Evolutionary conservation across 805 yeast genomes (phyloP).

Genomic region (Ogataea siamensis): DNA sequence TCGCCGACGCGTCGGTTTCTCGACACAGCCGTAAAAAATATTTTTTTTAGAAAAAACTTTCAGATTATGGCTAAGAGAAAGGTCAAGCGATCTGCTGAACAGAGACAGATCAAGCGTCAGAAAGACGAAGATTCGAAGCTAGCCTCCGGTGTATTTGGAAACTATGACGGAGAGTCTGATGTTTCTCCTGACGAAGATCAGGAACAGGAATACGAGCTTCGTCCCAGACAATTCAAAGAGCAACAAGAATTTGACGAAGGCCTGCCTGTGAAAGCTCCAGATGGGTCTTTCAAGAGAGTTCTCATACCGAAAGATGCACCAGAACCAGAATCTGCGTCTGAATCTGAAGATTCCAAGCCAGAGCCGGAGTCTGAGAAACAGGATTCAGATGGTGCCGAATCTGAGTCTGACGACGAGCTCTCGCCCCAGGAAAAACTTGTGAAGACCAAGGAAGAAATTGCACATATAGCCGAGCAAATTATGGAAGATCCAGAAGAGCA

Average conservation of each 20-base stretch:
- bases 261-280: slow-evolving; percentile 72
- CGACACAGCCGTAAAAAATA: slow-evolving; percentile 12
- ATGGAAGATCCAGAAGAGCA: slow-evolving; percentile 91
- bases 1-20: slow-evolving; percentile 7
- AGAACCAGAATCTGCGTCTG: slow-evolving; percentile 17
- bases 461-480: slow-evolving; percentile 71
- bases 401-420: slow-evolving; percentile 42
- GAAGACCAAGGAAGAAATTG: slow-evolving; percentile 77
- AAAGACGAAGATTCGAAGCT: slow-evolving; percentile 44
- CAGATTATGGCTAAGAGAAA: slow-evolving; percentile 38
- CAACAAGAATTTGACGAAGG: slow-evolving; percentile 54
- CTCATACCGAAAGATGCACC: slow-evolving; percentile 36
- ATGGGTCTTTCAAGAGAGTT: slow-evolving; percentile 74
- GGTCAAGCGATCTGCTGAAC: slow-evolving; percentile 35
- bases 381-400: slow-evolving; percentile 27
- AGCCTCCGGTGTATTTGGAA: slow-evolving; percentile 36
- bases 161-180: slow-evolving; percentile 21
- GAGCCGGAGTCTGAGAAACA: slow-evolving; percentile 15
- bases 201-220: slow-evolving; percentile 75
- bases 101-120: slow-evolving; percentile 36
- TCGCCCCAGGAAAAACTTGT: slow-evolving; percentile 53
- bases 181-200: slow-evolving; percentile 39
- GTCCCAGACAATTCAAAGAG: slow-evolving; percentile 56
- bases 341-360: slow-evolving; percentile 16
- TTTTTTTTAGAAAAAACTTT: slow-evolving; percentile 8